A percentile compares a stretch with the other conserved stretches of the same genome.
Evolutionary conservation across 805 yeast species (phyloP).

Genomic region (Naumovozyma baii): DNA sequence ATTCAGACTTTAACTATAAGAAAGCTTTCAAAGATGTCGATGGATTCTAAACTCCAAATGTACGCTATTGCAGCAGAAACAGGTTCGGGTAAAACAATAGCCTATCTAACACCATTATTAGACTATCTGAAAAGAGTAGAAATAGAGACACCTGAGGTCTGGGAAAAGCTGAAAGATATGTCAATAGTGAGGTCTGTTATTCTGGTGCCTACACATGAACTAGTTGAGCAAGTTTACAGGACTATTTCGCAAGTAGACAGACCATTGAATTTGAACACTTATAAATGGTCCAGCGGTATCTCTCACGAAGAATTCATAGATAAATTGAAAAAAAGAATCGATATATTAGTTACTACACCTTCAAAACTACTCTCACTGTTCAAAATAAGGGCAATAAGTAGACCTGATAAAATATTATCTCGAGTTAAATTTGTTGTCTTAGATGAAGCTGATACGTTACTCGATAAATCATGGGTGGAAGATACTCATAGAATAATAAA

Average conservation of each 20-base stretch:
- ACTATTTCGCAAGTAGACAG: conserved; percentile 30
- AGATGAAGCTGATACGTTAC: conserved; percentile 90
- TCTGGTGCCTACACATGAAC: conserved; percentile 83
- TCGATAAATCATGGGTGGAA: conserved; percentile 70
- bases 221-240: conserved; percentile 67
- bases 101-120: conserved; percentile 70
- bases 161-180: conserved; percentile 29
- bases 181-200: conserved; percentile 58
- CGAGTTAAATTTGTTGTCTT: conserved; percentile 55
- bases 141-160: conserved; percentile 28
- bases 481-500: conserved; percentile 51
- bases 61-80: conserved; percentile 91
- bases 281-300: conserved; percentile 56
- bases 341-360: conserved; percentile 80
- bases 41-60: conserved; percentile 39
- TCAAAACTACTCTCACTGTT: conserved; percentile 44
- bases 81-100: conserved; percentile 94
- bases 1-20: conserved; percentile 70
- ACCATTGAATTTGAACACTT: conserved; percentile 35
- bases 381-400: conserved; percentile 28
- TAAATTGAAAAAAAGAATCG: conserved; percentile 46
- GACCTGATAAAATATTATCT: conserved; percentile 33
- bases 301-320: conserved; percentile 45
- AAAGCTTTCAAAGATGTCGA: conserved; percentile 24
- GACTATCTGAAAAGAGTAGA: conserved; percentile 59